Evolutionary conservation across 2,329 filamentous ascomycete genomes (phyloP), one percentile per base, ranked within the genome.

Genomic region (Zymoseptoria crescenta): DNA sequence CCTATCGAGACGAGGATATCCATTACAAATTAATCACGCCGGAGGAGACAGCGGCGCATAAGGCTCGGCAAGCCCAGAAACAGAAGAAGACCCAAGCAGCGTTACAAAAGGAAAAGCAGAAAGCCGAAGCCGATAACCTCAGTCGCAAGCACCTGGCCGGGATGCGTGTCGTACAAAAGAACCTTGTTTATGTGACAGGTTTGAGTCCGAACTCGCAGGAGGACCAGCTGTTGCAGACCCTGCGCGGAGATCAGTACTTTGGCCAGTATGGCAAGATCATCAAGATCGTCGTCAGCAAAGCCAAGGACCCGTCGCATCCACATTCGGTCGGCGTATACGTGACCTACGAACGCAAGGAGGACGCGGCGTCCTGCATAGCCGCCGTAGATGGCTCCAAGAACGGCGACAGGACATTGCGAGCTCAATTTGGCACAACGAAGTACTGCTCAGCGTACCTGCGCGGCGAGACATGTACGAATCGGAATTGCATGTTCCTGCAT

Each of bases 191-290:
- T 74, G 93, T 99, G 64, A 96, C 95, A 41, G 94, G 94, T 55
- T 81, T 99, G 27, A 95, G 89, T 63, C 94, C 94, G 10, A 92
- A 88, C 35, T 90, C 95, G 62, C 87, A 90, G 64, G 94, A 99
- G 75, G 92, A 97, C 72, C 90, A 93, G 67, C 80, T 99, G 2
- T 82, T 97, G 52, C 90, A 93, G 74, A 96, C 92, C 0, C 79
- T 99, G 52, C 87, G 95, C 58, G 92, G 92, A 62, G 85, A 86
- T 54, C 89, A 96, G 70, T 99, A 96, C 73, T 99, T 99, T 69
- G 94, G 94, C 5, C 94, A 99, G 74, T 99, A 99, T 72, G 94
- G 94, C 67, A 94, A 93, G 71, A 99, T 99, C 67, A 88, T 96
- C 72, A 99, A 99, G 75, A 97, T 99, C 58, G 96, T 96, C 57